phyloP scores from a whole-genome alignment of 306 rosid genomes.

The Corylus americana region DNA sequence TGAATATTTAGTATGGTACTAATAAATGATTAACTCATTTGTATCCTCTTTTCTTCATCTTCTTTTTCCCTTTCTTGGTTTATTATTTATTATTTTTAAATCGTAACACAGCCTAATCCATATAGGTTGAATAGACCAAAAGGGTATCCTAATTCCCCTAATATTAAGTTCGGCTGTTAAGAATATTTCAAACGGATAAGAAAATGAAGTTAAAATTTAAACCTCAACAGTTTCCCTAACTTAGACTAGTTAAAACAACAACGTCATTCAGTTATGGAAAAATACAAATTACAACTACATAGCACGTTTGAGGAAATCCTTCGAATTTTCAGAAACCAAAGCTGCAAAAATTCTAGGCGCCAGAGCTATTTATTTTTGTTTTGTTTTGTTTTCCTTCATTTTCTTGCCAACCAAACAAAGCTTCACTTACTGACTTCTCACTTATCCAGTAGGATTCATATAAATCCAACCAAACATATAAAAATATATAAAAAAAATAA shows the following conservation, averaged over 20 bases:
- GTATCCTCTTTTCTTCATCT: not conserved
- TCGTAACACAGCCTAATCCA: not conserved
- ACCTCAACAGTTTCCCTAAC: not conserved
- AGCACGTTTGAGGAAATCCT: not conserved
- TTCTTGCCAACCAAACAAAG: not conserved
- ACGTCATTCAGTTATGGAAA: not conserved
- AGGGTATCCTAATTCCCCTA: not conserved
- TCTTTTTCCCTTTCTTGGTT: too few relatives aligned
- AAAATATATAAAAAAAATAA: too few relatives aligned
- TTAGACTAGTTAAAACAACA: not conserved
- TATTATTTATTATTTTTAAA: too few relatives aligned
- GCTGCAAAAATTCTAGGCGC: not conserved
- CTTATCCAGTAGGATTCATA: not conserved
- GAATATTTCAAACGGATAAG: not conserved
- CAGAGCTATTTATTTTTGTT: not conserved
- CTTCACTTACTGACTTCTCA: not conserved
- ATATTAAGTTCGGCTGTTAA: not conserved
- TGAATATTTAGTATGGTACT: not conserved
- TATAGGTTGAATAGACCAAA: not conserved
- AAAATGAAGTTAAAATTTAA: not conserved
- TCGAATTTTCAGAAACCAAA: not conserved
- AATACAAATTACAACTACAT: not conserved
- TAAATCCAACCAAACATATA: not conserved
- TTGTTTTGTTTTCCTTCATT: not conserved
- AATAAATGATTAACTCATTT: not conserved